These are phyloP conservation scores for Termitomyces sp. DNA, from an alignment of 768 basidiomycete genomes.

Conservation along the genomic window DNA sequence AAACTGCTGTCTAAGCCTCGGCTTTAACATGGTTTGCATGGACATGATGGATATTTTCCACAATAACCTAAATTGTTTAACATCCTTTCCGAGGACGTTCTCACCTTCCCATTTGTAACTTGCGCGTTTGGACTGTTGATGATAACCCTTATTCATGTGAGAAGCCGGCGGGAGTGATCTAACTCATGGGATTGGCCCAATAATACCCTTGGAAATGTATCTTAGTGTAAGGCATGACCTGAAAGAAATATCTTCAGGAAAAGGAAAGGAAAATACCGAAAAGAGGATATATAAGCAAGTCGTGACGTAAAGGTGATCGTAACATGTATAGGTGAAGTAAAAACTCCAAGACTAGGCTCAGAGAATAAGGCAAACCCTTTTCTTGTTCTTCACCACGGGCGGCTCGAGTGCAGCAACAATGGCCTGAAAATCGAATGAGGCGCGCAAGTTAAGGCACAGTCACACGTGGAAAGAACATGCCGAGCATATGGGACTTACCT, in stretches of 20 bases:
- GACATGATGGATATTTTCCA: neutral
- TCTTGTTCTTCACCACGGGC: conserved; percentile 82
- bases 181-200: conserved; percentile 10
- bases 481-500: conserved; percentile 51
- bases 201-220: conserved; percentile 18
- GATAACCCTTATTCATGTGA: conserved; percentile 1
- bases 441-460: conserved; percentile 7
- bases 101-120: neutral
- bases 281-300: conserved; percentile 41
- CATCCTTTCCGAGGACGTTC: conserved; percentile 4
- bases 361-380: conserved; percentile 76
- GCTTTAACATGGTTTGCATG: neutral
- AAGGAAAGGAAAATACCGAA: conserved; percentile 30
- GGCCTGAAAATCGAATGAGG: conserved; percentile 47
- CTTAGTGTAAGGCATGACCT: conserved; percentile 15
- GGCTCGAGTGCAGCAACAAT: conserved; percentile 99
- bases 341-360: conserved; percentile 35
- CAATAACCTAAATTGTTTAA: conserved; percentile 3
- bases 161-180: neutral
- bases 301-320: conserved; percentile 35
- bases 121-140: conserved; percentile 1
- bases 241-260: conserved; percentile 32
- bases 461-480: conserved; percentile 4
- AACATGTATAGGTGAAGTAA: conserved; percentile 19
- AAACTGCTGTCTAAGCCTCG: conserved; percentile 5